phyloP scores from a whole-genome alignment of 2,329 filamentous ascomycete genomes.

The Trichoderma afroharzianum region DNA sequence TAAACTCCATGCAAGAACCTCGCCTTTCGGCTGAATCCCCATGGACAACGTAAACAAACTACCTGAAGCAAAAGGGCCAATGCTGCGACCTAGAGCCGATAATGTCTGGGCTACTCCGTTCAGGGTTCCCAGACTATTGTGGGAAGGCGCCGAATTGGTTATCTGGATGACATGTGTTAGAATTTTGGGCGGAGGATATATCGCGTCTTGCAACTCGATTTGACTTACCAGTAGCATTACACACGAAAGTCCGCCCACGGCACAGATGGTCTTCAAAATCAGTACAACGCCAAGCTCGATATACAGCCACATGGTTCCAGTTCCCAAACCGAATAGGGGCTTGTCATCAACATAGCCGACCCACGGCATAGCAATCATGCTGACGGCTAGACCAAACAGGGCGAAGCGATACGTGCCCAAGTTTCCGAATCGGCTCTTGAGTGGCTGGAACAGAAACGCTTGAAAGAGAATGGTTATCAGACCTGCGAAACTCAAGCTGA shows the following conservation, averaged over 20 bases:
- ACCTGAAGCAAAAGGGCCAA: conserved; percentile 85
- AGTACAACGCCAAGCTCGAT: conserved; percentile 75
- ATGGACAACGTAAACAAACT: conserved; percentile 78
- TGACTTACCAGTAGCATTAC: conserved; percentile 74
- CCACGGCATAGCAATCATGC: conserved; percentile 86
- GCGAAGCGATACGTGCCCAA: conserved; percentile 77
- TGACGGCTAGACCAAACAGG: conserved; percentile 73
- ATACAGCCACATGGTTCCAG: conserved; percentile 69
- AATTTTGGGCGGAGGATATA: not conserved
- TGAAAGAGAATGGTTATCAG: conserved; percentile 87
- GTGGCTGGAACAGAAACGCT: conserved; percentile 73
- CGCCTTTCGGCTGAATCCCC: conserved; percentile 72
- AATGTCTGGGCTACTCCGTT: conserved; percentile 94
- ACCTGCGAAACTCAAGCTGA: conserved; percentile 81
- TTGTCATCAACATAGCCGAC: conserved; percentile 70
- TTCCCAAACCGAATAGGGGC: conserved; percentile 54
- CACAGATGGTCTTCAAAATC: conserved; percentile 83
- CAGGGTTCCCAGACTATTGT: conserved; percentile 80
- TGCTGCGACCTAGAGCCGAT: conserved; percentile 81
- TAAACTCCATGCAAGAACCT: conserved; percentile 78
- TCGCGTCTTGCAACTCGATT: not conserved
- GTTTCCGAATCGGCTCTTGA: conserved; percentile 80
- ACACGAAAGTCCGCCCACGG: conserved; percentile 85
- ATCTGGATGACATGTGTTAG: conserved; percentile 53
- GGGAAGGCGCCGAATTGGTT: conserved; percentile 85